Conservation (phyloP, 345 rosid species). For the Brassica cretica region DNA sequence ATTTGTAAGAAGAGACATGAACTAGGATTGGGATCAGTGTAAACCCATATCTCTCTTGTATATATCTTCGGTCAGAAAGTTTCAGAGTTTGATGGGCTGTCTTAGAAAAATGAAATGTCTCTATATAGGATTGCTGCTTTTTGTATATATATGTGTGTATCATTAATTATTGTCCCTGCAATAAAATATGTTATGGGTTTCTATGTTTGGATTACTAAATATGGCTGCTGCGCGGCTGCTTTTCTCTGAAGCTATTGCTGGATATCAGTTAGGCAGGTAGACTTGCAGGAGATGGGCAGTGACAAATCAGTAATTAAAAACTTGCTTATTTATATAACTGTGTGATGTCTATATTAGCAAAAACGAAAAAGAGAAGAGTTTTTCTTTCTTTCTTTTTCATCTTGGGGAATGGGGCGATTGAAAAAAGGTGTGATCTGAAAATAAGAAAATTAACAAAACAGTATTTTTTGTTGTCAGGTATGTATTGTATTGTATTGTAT, state of each 20-base stretch:
- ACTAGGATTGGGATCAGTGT: conserved; percentile 43
- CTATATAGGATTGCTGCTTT: conserved; percentile 20
- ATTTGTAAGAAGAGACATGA: conserved; percentile 36
- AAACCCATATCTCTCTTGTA: conserved; percentile 42
- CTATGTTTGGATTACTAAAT: conserved; percentile 41
- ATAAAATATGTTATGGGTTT: conserved; percentile 37
- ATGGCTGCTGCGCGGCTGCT: conserved; percentile 41
- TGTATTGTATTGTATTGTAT: conserved; percentile 19
- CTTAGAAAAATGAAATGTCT: conserved; percentile 40
- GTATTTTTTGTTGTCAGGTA: conserved; percentile 11
- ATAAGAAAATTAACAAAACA: background rate
- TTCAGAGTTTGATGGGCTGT: conserved; percentile 38
- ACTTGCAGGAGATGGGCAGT: conserved; percentile 45
- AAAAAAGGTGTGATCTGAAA: conserved; percentile 31
- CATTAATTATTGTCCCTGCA: conserved; percentile 16
- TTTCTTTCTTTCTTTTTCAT: background rate
- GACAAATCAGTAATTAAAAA: conserved; percentile 18
- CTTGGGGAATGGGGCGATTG: conserved; percentile 23
- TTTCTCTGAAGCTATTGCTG: conserved; percentile 40
- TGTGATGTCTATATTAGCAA: conserved; percentile 21
- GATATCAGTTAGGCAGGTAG: conserved; percentile 34
- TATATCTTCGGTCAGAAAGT: conserved; percentile 36
- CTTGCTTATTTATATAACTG: conserved; percentile 7
- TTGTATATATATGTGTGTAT: conserved; percentile 14
- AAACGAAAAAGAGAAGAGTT: conserved; percentile 4